A percentile compares a stretch with the other conserved stretches of the same genome.
phyloP scores from a whole-genome alignment of 2,329 filamentous ascomycete species.

The Pseudofabraea citricarpa region DNA sequence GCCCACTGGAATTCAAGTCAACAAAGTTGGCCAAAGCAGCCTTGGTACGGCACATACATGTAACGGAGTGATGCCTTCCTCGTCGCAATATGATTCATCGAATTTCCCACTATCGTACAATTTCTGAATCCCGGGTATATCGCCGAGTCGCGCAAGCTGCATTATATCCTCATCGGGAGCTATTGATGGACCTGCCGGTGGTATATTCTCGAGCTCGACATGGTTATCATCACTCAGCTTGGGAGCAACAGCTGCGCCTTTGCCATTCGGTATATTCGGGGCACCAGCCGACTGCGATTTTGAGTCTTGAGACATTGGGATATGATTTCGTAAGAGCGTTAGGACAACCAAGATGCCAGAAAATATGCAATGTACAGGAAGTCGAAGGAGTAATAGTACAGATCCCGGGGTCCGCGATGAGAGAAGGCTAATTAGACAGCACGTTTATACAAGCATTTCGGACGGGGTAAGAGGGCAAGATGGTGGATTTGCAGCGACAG shows the following conservation, averaged over 20 bases:
- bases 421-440: too few species aligned
- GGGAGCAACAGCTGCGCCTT: slow-evolving; percentile 46
- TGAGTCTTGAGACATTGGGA: slow-evolving; percentile 22
- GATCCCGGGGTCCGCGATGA: too few species aligned
- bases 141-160: slow-evolving; percentile 87
- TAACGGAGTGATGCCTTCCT: slow-evolving; percentile 90
- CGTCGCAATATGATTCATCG: slow-evolving; percentile 79
- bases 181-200: slow-evolving; percentile 14
- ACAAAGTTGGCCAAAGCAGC: background rate
- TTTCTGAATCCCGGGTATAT: slow-evolving; percentile 81
- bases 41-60: slow-evolving; percentile 58
- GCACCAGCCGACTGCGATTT: slow-evolving; percentile 13
- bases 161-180: slow-evolving; percentile 75
- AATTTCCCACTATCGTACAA: slow-evolving; percentile 80
- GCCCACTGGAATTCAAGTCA: slow-evolving; percentile 66
- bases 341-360: background rate
- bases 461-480: too few species aligned
- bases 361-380: background rate
- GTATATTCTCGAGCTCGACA: slow-evolving; percentile 29
- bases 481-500: too few species aligned
- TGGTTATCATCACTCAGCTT: slow-evolving; percentile 42
- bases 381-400: background rate
- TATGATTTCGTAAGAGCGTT: slow-evolving; percentile 1
- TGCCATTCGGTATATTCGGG: slow-evolving; percentile 51
- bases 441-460: too few species aligned